These are phyloP conservation scores for Lindgomyces ingoldianus DNA, from an alignment of 495 filamentous ascomycete genomes.

Conservation along the genomic window DNA sequence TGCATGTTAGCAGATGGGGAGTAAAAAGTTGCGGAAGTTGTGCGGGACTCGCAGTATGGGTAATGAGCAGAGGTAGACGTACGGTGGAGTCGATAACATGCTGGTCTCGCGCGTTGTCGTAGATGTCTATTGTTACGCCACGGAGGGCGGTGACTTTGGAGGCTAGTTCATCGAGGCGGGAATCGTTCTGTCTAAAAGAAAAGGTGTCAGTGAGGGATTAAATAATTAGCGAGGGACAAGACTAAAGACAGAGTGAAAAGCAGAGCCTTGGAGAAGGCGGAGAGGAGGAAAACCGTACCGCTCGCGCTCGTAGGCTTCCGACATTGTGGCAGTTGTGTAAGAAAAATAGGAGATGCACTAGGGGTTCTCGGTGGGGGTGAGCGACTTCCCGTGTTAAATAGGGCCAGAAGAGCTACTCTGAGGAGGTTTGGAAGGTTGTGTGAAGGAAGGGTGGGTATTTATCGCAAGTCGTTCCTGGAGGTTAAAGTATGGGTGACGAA, in stretches of 20 bases:
- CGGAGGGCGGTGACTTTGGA: constrained; percentile 88
- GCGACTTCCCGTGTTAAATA: not conserved
- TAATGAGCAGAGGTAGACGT: constrained; percentile 42
- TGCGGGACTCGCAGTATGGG: not conserved
- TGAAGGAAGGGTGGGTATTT: not conserved
- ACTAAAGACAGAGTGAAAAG: not conserved
- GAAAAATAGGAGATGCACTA: not conserved
- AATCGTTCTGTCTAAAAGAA: constrained; percentile 82
- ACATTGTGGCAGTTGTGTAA: constrained; percentile 57
- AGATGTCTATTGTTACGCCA: constrained; percentile 97
- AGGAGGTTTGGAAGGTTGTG: not conserved
- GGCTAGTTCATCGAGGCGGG: constrained; percentile 86
- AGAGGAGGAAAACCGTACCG: constrained; percentile 48
- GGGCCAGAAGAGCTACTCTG: not conserved
- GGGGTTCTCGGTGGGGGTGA: not conserved
- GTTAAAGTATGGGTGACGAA: not conserved
- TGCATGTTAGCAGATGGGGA: not conserved
- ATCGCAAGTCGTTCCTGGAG: too few species aligned
- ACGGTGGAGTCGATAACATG: constrained; percentile 84
- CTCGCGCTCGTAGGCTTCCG: constrained; percentile 94
- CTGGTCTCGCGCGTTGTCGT: constrained; percentile 87
- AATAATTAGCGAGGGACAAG: not conserved
- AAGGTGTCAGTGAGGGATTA: constrained; percentile 2
- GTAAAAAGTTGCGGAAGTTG: not conserved
- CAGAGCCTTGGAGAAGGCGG: constrained; percentile 2